phyloP scores from a whole-genome alignment of 441 rosid genomes.

The Omphalea diandra region DNA sequence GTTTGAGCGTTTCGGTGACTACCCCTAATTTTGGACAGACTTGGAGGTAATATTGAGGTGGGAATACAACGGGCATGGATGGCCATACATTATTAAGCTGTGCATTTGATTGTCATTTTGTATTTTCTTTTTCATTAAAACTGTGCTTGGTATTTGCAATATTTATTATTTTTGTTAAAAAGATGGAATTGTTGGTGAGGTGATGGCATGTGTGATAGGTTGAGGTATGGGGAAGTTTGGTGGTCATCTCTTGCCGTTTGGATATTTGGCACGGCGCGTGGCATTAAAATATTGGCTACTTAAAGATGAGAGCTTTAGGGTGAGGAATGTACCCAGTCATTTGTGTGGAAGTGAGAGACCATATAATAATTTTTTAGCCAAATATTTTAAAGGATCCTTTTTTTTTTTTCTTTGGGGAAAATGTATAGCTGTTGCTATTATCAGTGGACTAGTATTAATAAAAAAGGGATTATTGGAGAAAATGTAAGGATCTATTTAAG shows the following conservation, averaged over 20 bases:
- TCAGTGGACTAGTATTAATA: too few species aligned
- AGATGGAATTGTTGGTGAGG: slow-evolving; percentile 49
- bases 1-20: slow-evolving; percentile 37
- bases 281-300: slow-evolving; percentile 31
- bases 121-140: not conserved
- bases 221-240: slow-evolving; percentile 58
- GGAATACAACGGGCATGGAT: slow-evolving; percentile 14
- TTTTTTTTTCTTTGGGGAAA: too few species aligned
- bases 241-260: slow-evolving; percentile 35
- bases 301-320: slow-evolving; percentile 63
- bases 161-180: not conserved
- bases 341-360: too few species aligned
- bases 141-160: not conserved
- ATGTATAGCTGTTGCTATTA: too few species aligned
- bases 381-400: too few species aligned
- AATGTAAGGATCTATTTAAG: too few species aligned
- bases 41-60: slow-evolving; percentile 38
- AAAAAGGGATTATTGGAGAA: too few species aligned
- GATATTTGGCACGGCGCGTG: slow-evolving; percentile 60
- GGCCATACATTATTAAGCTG: not conserved
- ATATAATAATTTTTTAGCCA: too few species aligned
- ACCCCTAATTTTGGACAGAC: slow-evolving; percentile 43
- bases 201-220: slow-evolving; percentile 39
- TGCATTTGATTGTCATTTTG: slow-evolving; percentile 23
- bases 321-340: slow-evolving; percentile 31